These are phyloP conservation scores for Wickerhamiella slavikovae DNA, from an alignment of 805 yeast genomes.

Conservation along the genomic window DNA sequence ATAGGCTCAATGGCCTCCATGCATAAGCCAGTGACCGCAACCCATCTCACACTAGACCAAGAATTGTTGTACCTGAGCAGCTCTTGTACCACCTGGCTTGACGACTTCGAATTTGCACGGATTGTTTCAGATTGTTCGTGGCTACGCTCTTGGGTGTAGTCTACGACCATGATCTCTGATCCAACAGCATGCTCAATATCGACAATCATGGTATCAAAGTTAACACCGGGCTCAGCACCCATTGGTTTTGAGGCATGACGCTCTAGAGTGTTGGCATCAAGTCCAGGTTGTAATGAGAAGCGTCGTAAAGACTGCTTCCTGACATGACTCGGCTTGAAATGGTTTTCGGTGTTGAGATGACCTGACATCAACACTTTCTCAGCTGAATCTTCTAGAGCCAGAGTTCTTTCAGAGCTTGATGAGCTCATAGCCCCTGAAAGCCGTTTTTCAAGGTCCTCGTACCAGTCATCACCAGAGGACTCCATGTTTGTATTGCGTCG, in stretches of 20 bases:
- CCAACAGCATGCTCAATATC: conserved; percentile 28
- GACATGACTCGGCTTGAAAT: too few species aligned
- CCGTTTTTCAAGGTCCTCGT: too few species aligned
- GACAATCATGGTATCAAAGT: conserved; percentile 29
- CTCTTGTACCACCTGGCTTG: conserved; percentile 6
- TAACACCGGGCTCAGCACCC: conserved; percentile 42
- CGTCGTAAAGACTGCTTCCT: too few species aligned
- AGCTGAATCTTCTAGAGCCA: too few species aligned
- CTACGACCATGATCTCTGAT: conserved; percentile 32
- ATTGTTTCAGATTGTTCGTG: conserved; percentile 21
- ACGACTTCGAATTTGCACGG: conserved; percentile 2
- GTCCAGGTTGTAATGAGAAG: too few species aligned
- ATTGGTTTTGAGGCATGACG: conserved; percentile 13
- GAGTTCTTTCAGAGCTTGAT: too few species aligned
- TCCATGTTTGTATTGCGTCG: too few species aligned
- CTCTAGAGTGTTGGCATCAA: too few species aligned
- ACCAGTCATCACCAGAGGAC: too few species aligned
- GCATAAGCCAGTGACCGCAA: conserved; percentile 38
- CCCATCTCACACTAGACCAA: conserved; percentile 35
- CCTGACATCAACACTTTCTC: too few species aligned
- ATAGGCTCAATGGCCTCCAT: conserved; percentile 36
- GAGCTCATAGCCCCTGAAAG: too few species aligned
- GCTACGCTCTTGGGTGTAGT: conserved; percentile 27
- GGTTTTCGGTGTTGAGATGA: too few species aligned
- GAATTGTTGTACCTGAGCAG: conserved; percentile 21